Evolutionary conservation across 208 protist genomes (phyloP).

Genomic region (Tritrichomonas musculus): DNA sequence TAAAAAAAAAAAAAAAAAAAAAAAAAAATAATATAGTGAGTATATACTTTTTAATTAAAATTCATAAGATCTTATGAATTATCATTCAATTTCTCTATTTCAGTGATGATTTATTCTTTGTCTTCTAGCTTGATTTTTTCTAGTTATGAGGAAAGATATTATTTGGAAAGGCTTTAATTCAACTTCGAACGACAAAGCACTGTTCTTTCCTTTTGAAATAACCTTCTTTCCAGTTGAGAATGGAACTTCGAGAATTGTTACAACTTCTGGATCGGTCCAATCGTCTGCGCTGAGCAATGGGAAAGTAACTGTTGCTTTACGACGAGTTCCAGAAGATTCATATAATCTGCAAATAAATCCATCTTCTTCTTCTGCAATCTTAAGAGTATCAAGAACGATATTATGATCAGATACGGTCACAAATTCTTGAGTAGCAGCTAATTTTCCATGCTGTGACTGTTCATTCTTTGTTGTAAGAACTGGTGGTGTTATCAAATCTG

Average conservation of each 20-base stretch:
- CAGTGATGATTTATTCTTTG: no score
- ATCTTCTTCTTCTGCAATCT: not conserved
- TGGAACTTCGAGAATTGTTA: no score
- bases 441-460: no score
- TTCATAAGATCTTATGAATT: no score
- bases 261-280: not conserved
- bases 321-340: not conserved
- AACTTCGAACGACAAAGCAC: no score
- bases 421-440: not conserved
- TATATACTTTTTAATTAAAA: no score
- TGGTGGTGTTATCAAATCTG: not conserved
- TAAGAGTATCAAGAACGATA: not conserved
- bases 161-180: no score
- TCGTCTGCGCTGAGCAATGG: not conserved
- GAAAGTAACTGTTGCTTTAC: not conserved
- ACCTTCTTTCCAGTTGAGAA: no score
- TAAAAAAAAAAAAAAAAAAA: not conserved
- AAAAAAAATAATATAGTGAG: not conserved
- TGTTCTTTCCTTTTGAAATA: no score
- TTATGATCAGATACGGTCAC: not conserved
- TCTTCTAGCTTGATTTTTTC: no score
- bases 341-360: not conserved
- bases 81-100: no score
- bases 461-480: not conserved
- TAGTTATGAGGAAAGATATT: no score